These are phyloP conservation scores for Tolypocladium amazonense DNA, from an alignment of 2,329 filamentous ascomycete species.

Conservation along the genomic window DNA sequence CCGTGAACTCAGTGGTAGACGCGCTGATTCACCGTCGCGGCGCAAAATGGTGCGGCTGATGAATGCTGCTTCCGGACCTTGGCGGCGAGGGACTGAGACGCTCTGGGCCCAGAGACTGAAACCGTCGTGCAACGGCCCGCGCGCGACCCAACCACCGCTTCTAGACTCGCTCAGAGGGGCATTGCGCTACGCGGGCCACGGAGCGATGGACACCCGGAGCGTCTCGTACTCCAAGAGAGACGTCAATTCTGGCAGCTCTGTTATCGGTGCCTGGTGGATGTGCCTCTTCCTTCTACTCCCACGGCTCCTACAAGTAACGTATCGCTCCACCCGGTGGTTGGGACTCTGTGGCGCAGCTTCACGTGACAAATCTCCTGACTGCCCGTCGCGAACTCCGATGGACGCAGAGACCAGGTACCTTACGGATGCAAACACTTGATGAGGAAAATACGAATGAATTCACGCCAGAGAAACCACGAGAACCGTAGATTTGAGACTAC, in stretches of 20 bases:
- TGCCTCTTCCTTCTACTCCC: no score
- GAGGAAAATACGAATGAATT: no score
- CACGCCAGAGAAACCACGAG: background rate
- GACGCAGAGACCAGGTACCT: background rate
- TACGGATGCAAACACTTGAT: background rate
- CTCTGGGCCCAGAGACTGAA: background rate
- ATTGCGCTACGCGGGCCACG: background rate
- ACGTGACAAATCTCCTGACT: background rate
- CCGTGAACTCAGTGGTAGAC: background rate
- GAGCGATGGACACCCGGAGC: background rate
- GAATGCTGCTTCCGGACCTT: background rate
- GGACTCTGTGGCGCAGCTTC: background rate
- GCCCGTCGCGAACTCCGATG: background rate
- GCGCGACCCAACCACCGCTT: background rate
- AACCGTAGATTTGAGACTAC: background rate
- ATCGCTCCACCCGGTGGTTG: no score
- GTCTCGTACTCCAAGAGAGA: background rate
- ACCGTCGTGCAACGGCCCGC: conserved; percentile 3
- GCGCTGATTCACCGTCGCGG: background rate
- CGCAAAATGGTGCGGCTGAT: background rate
- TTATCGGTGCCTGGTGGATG: background rate
- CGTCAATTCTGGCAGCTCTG: background rate
- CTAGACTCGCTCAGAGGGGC: background rate
- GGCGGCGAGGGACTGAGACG: background rate
- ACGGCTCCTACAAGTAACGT: no score